phyloP scores from a whole-genome alignment of 331 rosid genomes.

The Dryas integrifolia region DNA sequence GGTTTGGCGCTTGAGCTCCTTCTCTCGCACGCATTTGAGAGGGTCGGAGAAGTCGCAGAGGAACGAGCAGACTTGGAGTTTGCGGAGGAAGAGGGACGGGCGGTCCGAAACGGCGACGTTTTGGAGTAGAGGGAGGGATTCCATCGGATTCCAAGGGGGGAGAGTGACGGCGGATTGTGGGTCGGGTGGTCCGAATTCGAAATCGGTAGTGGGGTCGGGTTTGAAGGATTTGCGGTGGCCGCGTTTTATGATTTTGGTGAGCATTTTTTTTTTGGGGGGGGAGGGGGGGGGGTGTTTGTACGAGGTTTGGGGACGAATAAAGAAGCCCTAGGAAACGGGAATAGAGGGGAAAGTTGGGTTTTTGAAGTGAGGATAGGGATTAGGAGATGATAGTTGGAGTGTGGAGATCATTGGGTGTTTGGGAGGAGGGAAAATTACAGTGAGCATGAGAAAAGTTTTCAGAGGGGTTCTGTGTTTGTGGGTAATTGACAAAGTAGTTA shows the following conservation, averaged over 20 bases:
- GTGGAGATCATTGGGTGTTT: constrained; percentile 18
- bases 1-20: constrained; percentile 64
- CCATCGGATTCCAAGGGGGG: constrained; percentile 21
- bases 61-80: constrained; percentile 50
- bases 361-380: background rate
- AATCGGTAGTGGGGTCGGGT: constrained; percentile 21
- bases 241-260: constrained; percentile 60
- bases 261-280: constrained; percentile 34
- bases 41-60: constrained; percentile 51
- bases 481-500: background rate
- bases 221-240: constrained; percentile 47
- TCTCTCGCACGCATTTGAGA: constrained; percentile 33
- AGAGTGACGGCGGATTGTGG: constrained; percentile 2
- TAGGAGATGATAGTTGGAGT: background rate
- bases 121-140: constrained; percentile 45
- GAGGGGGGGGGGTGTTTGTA: too few species aligned
- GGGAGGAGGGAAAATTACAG: constrained; percentile 21
- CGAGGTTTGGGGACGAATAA: background rate
- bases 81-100: constrained; percentile 40
- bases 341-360: background rate
- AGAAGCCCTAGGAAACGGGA: constrained; percentile 6
- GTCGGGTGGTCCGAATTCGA: constrained; percentile 37
- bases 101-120: constrained; percentile 50
- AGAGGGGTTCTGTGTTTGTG: background rate
- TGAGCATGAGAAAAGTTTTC: background rate